These are phyloP conservation scores for Pichia sp. DNA, from an alignment of 1,139 yeast species.

Conservation along the genomic window DNA sequence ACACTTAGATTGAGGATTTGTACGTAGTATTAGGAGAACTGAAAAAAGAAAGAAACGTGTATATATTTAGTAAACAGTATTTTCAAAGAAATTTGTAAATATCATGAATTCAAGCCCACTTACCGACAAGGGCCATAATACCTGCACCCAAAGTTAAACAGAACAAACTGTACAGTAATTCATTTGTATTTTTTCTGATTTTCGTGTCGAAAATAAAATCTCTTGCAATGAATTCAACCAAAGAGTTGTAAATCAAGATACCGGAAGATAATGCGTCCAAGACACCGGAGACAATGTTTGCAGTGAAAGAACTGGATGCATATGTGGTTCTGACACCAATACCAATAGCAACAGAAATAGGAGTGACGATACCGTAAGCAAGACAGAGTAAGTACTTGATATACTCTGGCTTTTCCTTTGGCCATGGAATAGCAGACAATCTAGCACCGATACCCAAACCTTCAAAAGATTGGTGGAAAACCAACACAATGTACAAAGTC, in stretches of 20 bases:
- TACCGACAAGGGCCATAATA: slow-evolving; percentile 78
- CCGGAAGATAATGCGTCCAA: slow-evolving; percentile 85
- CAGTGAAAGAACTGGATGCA: slow-evolving; percentile 46
- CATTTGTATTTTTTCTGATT: slow-evolving; percentile 37
- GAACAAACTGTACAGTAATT: slow-evolving; percentile 31
- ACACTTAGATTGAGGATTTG: too few species aligned
- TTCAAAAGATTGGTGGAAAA: slow-evolving; percentile 90
- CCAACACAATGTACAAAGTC: slow-evolving; percentile 69
- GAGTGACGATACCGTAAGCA: slow-evolving; percentile 62
- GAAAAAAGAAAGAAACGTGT: too few species aligned
- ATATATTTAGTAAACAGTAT: too few species aligned
- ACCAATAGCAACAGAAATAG: slow-evolving; percentile 82
- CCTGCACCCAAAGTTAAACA: slow-evolving; percentile 64
- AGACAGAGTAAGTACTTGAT: slow-evolving; percentile 19
- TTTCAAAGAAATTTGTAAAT: too few species aligned
- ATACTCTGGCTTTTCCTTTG: slow-evolving; percentile 28
- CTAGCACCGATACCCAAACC: slow-evolving; percentile 90
- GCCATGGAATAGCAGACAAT: slow-evolving; percentile 69
- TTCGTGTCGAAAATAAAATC: slow-evolving; percentile 69
- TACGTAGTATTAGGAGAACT: too few species aligned
- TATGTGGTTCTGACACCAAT: slow-evolving; percentile 70
- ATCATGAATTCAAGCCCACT: slow-evolving; percentile 74
- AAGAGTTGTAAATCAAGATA: slow-evolving; percentile 74
- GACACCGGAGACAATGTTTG: slow-evolving; percentile 67
- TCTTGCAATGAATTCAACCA: slow-evolving; percentile 83